Percentiles rank a stretch among this genome's conserved stretches.
Evolutionary conservation across 1,284 basidiomycete species (phyloP).

Genomic region (Psilocybe mexicana): DNA sequence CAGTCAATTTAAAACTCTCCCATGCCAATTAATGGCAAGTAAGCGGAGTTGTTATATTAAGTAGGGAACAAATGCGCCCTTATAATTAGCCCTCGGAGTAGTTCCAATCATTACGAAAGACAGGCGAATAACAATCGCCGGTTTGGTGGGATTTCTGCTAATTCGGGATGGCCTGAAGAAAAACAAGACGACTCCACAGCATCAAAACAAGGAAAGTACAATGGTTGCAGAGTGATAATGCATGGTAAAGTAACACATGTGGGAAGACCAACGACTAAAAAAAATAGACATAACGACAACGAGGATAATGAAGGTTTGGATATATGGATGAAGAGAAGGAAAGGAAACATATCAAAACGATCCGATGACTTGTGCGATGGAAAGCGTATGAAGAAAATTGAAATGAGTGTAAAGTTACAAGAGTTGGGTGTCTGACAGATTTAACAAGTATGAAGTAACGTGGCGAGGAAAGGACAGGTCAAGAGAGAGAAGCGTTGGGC

Average conservation of each 20-base stretch:
- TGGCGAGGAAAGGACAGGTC: neutral
- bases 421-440: slow-evolving; percentile 8
- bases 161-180: neutral
- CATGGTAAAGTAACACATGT: slow-evolving; percentile 2
- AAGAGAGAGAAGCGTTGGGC: neutral
- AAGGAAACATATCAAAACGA: neutral
- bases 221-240: neutral
- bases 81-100: neutral
- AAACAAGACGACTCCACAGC: neutral
- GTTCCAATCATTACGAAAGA: neutral
- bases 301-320: neutral
- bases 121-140: neutral
- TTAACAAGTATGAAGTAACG: neutral
- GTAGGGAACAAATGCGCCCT: too few species aligned
- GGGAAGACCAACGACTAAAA: slow-evolving; percentile 2
- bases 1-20: neutral
- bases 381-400: neutral
- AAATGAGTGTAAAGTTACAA: slow-evolving; percentile 13
- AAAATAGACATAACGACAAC: slow-evolving; percentile 7
- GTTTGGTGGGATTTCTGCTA: neutral
- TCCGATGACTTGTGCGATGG: neutral
- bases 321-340: neutral
- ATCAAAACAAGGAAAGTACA: neutral
- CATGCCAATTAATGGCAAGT: too few species aligned
- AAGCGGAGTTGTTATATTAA: too few species aligned